Conservation (phyloP, 306 rosid species). For the Urtica urens region DNA sequence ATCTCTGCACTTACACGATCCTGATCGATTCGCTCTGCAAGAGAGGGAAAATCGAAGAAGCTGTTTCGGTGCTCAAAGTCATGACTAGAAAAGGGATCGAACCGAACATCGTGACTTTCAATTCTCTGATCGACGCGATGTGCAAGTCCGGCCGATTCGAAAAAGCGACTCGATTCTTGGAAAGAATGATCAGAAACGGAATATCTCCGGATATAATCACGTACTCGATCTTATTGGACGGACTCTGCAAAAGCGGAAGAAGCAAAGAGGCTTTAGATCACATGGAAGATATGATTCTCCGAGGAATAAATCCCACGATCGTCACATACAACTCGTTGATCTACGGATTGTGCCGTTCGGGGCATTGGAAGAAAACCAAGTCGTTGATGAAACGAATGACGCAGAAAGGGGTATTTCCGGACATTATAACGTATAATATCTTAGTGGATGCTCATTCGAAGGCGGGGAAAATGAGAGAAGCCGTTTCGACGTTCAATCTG, state of each 20-base stretch:
- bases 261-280: not conserved
- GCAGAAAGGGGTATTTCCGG: not conserved
- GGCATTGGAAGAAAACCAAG: not conserved
- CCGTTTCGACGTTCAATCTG: not conserved
- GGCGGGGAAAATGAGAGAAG: not conserved
- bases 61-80: not conserved
- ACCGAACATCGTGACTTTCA: not conserved
- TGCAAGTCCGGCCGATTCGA: not conserved
- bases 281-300: not conserved
- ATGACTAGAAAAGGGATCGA: not conserved
- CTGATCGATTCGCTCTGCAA: not conserved
- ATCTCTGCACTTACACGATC: not conserved
- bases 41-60: not conserved
- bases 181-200: not conserved
- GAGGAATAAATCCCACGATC: not conserved
- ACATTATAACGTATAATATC: not conserved
- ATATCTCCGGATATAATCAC: not conserved
- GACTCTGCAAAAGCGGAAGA: not conserved
- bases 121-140: not conserved
- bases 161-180: not conserved
- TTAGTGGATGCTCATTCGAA: not conserved
- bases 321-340: slow-evolving; percentile 5
- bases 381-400: not conserved
- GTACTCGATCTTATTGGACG: not conserved
- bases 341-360: not conserved